phyloP scores from a whole-genome alignment of 192 early-diverging fungal species.

The Umbelopsis sp. region DNA sequence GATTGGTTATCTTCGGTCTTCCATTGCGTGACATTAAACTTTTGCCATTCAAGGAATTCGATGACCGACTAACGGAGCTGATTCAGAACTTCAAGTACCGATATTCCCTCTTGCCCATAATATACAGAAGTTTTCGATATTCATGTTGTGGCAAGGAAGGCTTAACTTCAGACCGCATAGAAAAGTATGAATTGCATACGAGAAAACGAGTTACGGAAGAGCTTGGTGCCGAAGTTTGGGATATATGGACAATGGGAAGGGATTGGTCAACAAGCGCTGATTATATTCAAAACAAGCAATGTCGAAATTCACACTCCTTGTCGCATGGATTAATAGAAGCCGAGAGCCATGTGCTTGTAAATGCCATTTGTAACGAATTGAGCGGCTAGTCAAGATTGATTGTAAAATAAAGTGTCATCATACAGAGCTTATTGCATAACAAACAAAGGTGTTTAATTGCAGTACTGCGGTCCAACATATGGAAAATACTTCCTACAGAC shows the following conservation, averaged over 20 bases:
- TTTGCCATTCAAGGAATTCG: background rate
- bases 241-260: background rate
- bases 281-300: background rate
- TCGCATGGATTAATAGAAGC: conserved; percentile 2
- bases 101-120: background rate
- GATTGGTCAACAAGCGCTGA: background rate
- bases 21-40: background rate
- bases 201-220: background rate
- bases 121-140: background rate
- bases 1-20: background rate
- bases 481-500: no score
- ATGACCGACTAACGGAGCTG: background rate
- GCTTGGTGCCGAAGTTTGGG: conserved; percentile 2
- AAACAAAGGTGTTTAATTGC: no score
- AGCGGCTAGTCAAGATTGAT: background rate
- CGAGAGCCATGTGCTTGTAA: background rate
- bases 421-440: no score
- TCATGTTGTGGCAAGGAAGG: conserved; percentile 4
- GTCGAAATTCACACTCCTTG: background rate
- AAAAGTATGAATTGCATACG: conserved; percentile 2
- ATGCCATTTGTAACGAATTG: conserved; percentile 7
- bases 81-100: conserved; percentile 1
- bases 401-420: no score
- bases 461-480: no score
- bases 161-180: background rate